Base-by-base conservation (phyloP, 768 basidiomycete genomes). In the Hebeloma cylindrosporum region DNA sequence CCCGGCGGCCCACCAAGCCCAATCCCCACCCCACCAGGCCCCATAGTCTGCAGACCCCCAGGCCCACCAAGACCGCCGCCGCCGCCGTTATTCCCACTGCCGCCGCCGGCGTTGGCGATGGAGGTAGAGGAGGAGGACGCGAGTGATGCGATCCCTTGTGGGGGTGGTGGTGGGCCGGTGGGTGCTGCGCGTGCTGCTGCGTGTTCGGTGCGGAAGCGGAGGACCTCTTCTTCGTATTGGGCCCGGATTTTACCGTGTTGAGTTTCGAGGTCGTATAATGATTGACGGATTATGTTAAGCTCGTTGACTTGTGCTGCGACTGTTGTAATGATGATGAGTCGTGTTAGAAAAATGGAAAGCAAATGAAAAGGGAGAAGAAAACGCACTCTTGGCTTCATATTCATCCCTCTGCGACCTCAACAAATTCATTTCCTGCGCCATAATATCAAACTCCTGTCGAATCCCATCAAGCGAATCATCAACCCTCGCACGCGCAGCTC, bases 191-290 rank as follows among this genome's bases (percentile, higher is more conserved):
- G 75, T 25, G 88, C 69, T 60, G 92, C 88, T 3, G 77, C n/a
- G n/a, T n/a, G n/a, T n/a, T n/a, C n/a, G n/a, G n/a, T 68, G 18
- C 91, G 77, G 9, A 92, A 75, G 23, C 84, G 76, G 4, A 70
- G 68, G 45, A 95, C 70, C 53, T 96, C 93, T 2, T 88, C 84
- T 59, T 96, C 93, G 58, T 91, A 95, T 59, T 85, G 82, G 49
- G 85, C 80, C 25, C 92, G 78, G 40, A 92, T 82, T 72, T 93
- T 91, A 50, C 75, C 77, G 54, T 98, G 93, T 50, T 88, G 85
- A 0, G 82, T 70, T 62, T 99, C 95, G 43, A 99, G 83, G 53
- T 97, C 93, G 60, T 93, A 94, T 8, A 97, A 74, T 2, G 88
- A 82, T 58, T 92, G 85, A 26, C 93, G 81, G 58, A 99, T 93